Evolutionary conservation across 306 rosid species (phyloP).

Genomic region (Glycine latifolia): DNA sequence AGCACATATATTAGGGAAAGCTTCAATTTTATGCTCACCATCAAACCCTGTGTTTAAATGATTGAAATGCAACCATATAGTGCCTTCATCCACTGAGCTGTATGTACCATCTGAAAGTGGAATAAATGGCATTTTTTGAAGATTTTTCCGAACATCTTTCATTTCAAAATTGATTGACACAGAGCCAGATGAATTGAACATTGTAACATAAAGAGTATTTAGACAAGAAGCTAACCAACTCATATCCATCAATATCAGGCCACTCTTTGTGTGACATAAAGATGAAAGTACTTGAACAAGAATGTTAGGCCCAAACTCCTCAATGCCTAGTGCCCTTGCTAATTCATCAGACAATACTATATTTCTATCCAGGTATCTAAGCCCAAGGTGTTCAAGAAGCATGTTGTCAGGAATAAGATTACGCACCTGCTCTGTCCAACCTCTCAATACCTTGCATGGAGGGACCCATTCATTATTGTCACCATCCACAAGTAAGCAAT

Average conservation of each 20-base stretch:
- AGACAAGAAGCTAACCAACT: constrained; percentile 83
- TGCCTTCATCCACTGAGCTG: constrained; percentile 75
- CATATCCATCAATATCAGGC: constrained; percentile 66
- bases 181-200: constrained; percentile 58
- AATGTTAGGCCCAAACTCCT: constrained; percentile 82
- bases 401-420: constrained; percentile 70
- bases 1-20: constrained; percentile 74
- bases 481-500: constrained; percentile 86
- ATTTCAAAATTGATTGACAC: constrained; percentile 50
- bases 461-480: constrained; percentile 71
- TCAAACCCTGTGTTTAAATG: constrained; percentile 57
- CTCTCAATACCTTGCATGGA: constrained; percentile 90
- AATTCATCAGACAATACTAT: constrained; percentile 68
- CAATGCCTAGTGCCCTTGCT: constrained; percentile 80
- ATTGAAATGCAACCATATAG: constrained; percentile 85
- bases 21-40: constrained; percentile 64
- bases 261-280: constrained; percentile 58
- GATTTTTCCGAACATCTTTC: constrained; percentile 58
- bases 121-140: constrained; percentile 64
- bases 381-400: constrained; percentile 80
- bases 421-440: constrained; percentile 83
- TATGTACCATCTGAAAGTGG: constrained; percentile 93
- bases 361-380: constrained; percentile 77
- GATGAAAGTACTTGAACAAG: constrained; percentile 68
- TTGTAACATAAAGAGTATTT: constrained; percentile 58